These are phyloP conservation scores for Gilbertella persicaria DNA, from an alignment of 371 early-diverging fungal species.

Conservation along the genomic window DNA sequence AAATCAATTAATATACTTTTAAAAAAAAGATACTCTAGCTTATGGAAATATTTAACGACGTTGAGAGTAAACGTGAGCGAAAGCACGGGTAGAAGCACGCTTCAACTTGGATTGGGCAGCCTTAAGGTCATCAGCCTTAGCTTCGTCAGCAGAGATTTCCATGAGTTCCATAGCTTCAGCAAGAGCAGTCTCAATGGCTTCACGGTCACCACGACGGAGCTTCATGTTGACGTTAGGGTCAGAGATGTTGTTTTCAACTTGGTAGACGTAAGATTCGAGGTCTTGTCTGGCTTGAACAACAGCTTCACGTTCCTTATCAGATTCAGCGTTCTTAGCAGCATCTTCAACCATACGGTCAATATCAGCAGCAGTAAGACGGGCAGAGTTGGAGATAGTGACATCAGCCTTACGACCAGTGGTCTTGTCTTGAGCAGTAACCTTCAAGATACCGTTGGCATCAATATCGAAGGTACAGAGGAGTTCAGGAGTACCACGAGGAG, in stretches of 20 bases:
- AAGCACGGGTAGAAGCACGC: constrained; percentile 67
- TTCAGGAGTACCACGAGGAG: constrained; percentile 89
- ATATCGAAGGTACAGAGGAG: constrained; percentile 93
- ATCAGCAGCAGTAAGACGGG: constrained; percentile 86
- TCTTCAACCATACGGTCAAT: constrained; percentile 90
- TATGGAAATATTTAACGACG: constrained; percentile 22
- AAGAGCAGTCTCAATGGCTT: constrained; percentile 85
- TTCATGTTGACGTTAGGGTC: constrained; percentile 82
- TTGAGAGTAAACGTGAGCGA: constrained; percentile 51
- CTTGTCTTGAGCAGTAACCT: constrained; percentile 92
- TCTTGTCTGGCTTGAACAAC: constrained; percentile 83
- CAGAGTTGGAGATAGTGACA: constrained; percentile 91
- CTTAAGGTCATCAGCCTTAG: constrained; percentile 77
- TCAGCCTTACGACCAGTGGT: constrained; percentile 74
- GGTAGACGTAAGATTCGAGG: constrained; percentile 87
- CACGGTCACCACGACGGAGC: constrained; percentile 71
- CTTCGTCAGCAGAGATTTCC: constrained; percentile 73
- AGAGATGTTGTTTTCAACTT: constrained; percentile 78
- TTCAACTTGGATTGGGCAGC: constrained; percentile 87
- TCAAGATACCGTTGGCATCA: constrained; percentile 94
- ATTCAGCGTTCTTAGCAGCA: constrained; percentile 84
- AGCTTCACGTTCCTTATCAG: constrained; percentile 82
- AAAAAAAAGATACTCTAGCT: too few species aligned
- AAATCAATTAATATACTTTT: too few species aligned
- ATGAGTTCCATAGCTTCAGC: constrained; percentile 81